Evolutionary conservation across 495 filamentous ascomycete species (phyloP).

Genomic region (Pseudoneurospora amorphoporcata): DNA sequence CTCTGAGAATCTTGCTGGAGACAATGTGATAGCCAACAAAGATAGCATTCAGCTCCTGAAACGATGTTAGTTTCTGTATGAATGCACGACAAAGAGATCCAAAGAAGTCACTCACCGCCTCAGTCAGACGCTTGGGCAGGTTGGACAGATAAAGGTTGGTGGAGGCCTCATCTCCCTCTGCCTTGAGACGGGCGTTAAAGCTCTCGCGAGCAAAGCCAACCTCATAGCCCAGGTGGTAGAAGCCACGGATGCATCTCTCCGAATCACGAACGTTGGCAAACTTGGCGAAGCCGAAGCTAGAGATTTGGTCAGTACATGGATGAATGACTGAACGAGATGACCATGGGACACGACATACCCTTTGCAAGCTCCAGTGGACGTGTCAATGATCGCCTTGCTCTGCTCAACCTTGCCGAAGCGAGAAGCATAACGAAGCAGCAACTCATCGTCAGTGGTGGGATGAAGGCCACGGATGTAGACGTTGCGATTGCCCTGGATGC

Average conservation of each 20-base stretch:
- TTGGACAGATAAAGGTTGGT: slow-evolving; percentile 98
- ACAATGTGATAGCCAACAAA: slow-evolving; percentile 77
- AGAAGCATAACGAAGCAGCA: slow-evolving; percentile 67
- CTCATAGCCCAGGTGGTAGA: slow-evolving; percentile 88
- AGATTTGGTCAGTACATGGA: slow-evolving; percentile 13
- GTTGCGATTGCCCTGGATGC: slow-evolving; percentile 73
- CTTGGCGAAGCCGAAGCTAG: slow-evolving; percentile 90
- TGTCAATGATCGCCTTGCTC: slow-evolving; percentile 95
- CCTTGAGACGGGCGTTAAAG: slow-evolving; percentile 91
- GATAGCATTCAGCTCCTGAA: slow-evolving; percentile 60
- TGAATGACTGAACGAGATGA: not conserved
- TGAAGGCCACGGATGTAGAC: slow-evolving; percentile 95
- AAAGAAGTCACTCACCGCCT: slow-evolving; percentile 49
- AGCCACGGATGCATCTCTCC: slow-evolving; percentile 92
- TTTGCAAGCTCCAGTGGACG: slow-evolving; percentile 83
- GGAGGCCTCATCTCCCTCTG: slow-evolving; percentile 70
- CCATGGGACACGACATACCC: slow-evolving; percentile 47
- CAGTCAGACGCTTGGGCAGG: slow-evolving; percentile 78
- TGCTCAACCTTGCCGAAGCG: slow-evolving; percentile 87
- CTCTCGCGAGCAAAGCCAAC: slow-evolving; percentile 94
- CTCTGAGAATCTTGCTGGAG: slow-evolving; percentile 87
- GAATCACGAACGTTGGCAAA: slow-evolving; percentile 80
- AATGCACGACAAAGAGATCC: not conserved
- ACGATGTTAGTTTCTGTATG: slow-evolving; percentile 3
- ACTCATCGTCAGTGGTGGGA: slow-evolving; percentile 88